A percentile compares a stretch with the other conserved stretches of the same genome.
phyloP scores from a whole-genome alignment of 768 basidiomycete genomes.

The Lactarius quietus region DNA sequence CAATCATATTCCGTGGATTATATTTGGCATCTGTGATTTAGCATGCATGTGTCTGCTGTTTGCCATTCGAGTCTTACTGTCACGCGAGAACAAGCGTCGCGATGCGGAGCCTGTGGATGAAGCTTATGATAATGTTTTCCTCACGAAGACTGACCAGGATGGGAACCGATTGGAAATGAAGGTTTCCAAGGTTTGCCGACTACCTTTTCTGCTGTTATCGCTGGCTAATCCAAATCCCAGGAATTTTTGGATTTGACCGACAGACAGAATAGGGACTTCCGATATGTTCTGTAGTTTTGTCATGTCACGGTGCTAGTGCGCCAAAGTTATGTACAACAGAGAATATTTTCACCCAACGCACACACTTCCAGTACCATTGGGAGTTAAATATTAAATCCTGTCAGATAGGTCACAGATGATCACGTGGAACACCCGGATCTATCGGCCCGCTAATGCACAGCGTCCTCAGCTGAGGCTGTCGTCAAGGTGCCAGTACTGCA shows the following conservation, averaged over 20 bases:
- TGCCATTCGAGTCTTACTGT: constrained; percentile 50
- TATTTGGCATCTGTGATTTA: constrained; percentile 64
- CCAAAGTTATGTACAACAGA: neutral
- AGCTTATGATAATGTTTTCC: constrained; percentile 58
- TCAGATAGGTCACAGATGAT: neutral
- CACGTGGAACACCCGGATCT: neutral
- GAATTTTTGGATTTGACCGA: constrained; percentile 75
- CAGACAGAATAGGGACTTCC: constrained; percentile 64
- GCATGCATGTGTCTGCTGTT: constrained; percentile 48
- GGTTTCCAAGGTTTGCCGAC: constrained; percentile 59
- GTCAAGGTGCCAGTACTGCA: too few relatives aligned
- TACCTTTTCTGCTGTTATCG: neutral
- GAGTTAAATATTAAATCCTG: neutral
- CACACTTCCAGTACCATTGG: neutral
- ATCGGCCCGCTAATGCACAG: neutral
- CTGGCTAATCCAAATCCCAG: constrained; percentile 34
- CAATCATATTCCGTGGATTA: constrained; percentile 72
- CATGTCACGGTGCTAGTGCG: neutral
- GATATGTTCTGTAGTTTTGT: constrained; percentile 55
- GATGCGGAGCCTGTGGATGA: constrained; percentile 53
- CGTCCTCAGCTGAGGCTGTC: neutral
- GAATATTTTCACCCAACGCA: neutral
- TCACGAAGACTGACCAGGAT: constrained; percentile 48
- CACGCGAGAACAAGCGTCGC: constrained; percentile 59
- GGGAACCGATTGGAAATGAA: constrained; percentile 53